phyloP scores from a whole-genome alignment of 495 filamentous ascomycete genomes.

The Articulospora tetracladia region DNA sequence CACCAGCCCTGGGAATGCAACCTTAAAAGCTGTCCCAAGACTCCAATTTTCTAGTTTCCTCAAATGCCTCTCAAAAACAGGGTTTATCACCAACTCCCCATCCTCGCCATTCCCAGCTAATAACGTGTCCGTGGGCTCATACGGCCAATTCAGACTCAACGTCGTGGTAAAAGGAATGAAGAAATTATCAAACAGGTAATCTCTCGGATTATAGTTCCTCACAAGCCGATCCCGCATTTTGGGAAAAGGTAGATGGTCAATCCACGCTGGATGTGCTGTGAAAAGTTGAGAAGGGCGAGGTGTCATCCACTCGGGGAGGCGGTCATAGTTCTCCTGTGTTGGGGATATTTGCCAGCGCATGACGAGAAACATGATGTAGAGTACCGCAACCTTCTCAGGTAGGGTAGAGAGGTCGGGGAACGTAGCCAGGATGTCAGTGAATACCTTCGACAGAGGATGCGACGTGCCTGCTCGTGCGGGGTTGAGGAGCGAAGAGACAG shows the following conservation, averaged over 20 bases:
- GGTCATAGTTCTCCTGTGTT: conserved; percentile 67
- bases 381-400: conserved; percentile 72
- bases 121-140: conserved; percentile 61
- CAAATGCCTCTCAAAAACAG: conserved; percentile 74
- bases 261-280: conserved; percentile 67
- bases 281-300: conserved; percentile 60
- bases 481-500: conserved; percentile 68
- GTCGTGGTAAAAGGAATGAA: conserved; percentile 76
- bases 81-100: conserved; percentile 68
- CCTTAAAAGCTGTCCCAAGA: conserved; percentile 64
- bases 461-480: conserved; percentile 54
- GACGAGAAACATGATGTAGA: conserved; percentile 79
- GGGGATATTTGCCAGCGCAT: conserved; percentile 81
- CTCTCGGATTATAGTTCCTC: conserved; percentile 35
- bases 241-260: conserved; percentile 75
- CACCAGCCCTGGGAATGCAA: conserved; percentile 55
- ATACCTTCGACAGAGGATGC: conserved; percentile 75
- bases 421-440: conserved; percentile 73
- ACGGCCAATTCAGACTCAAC: conserved; percentile 72
- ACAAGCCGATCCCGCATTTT: conserved; percentile 64
- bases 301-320: conserved; percentile 63
- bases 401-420: conserved; percentile 66
- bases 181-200: conserved; percentile 66
- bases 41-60: conserved; percentile 68
- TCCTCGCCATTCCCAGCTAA: conserved; percentile 41